Percentiles rank a stretch among this genome's conserved stretches.
phyloP scores from a whole-genome alignment of 2,329 filamentous ascomycete genomes.

The Penicillium sp. region DNA sequence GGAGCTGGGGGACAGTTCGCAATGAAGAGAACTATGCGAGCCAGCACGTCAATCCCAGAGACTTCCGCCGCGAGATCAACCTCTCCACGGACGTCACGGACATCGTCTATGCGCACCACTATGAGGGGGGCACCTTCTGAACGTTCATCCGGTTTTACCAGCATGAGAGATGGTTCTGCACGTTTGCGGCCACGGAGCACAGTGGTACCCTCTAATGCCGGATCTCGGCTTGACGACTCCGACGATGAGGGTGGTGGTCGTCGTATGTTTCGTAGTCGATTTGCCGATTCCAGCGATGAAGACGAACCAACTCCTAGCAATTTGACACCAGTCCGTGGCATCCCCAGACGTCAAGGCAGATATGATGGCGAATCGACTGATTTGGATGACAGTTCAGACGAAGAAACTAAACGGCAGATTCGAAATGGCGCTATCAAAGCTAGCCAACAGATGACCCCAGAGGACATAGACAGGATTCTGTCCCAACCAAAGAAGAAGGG shows the following conservation, averaged over 20 bases:
- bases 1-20: conserved; percentile 50
- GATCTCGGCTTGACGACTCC: conserved; percentile 57
- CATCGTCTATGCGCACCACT: conserved; percentile 46
- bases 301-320: conserved; percentile 43
- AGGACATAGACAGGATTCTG: conserved; percentile 32
- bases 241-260: conserved; percentile 54
- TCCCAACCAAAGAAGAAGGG: conserved; percentile 25
- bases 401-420: conserved; percentile 30
- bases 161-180: conserved; percentile 32
- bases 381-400: conserved; percentile 58
- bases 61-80: conserved; percentile 49
- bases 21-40: conserved; percentile 73
- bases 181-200: conserved; percentile 19
- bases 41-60: conserved; percentile 32
- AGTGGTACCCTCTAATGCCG: conserved; percentile 20
- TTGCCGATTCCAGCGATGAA: conserved; percentile 71
- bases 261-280: conserved; percentile 53
- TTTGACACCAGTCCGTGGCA: conserved; percentile 56
- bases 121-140: conserved; percentile 46
- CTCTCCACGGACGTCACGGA: conserved; percentile 55
- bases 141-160: conserved; percentile 37
- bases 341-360: conserved; percentile 54
- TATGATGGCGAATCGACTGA: conserved; percentile 62
- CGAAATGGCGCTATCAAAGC: conserved; percentile 18
- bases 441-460: conserved; percentile 50